phyloP scores from a whole-genome alignment of 768 basidiomycete species.

The Lactifluus hygrophoroides region DNA sequence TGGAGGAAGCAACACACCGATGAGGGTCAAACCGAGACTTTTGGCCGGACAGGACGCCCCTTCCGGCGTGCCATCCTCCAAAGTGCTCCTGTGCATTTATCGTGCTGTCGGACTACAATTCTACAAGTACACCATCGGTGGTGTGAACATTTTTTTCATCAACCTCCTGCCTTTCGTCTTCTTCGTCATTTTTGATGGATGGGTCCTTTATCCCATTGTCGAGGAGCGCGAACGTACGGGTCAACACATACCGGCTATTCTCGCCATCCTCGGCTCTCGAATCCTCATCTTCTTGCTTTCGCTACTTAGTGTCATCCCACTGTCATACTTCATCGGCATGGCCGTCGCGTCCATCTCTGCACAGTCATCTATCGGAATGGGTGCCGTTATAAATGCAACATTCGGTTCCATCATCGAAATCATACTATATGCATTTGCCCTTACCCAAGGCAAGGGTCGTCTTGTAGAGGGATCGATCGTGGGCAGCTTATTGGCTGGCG shows the following conservation, averaged over 20 bases:
- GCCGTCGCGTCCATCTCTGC: slow-evolving; percentile 99
- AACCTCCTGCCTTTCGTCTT: slow-evolving; percentile 91
- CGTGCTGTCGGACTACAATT: slow-evolving; percentile 84
- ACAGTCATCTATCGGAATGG: slow-evolving; percentile 97
- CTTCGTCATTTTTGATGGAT: slow-evolving; percentile 91
- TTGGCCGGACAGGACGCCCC: slow-evolving; percentile 88
- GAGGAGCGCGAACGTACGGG: slow-evolving; percentile 50
- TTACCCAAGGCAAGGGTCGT: slow-evolving; percentile 85
- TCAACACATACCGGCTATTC: slow-evolving; percentile 51
- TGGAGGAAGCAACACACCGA: slow-evolving; percentile 31
- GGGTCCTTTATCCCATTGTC: slow-evolving; percentile 65
- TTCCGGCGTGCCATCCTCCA: slow-evolving; percentile 69
- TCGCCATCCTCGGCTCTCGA: slow-evolving; percentile 62
- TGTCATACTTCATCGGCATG: slow-evolving; percentile 99
- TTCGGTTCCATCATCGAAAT: slow-evolving; percentile 99
- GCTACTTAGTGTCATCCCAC: slow-evolving; percentile 86
- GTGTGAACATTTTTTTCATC: slow-evolving; percentile 97
- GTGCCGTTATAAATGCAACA: slow-evolving; percentile 98
- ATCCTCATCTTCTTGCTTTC: slow-evolving; percentile 76
- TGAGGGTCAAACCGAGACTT: slow-evolving; percentile 64
- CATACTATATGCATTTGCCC: slow-evolving; percentile 81
- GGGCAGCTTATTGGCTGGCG: slow-evolving; percentile 90
- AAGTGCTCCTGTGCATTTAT: slow-evolving; percentile 91
- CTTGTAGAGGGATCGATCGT: slow-evolving; percentile 97
- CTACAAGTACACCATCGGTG: slow-evolving; percentile 98